Percentiles rank a stretch among this genome's conserved stretches.
These are phyloP conservation scores for Cryphonectria japonica DNA, from an alignment of 2,329 filamentous ascomycete species.

Conservation along the genomic window DNA sequence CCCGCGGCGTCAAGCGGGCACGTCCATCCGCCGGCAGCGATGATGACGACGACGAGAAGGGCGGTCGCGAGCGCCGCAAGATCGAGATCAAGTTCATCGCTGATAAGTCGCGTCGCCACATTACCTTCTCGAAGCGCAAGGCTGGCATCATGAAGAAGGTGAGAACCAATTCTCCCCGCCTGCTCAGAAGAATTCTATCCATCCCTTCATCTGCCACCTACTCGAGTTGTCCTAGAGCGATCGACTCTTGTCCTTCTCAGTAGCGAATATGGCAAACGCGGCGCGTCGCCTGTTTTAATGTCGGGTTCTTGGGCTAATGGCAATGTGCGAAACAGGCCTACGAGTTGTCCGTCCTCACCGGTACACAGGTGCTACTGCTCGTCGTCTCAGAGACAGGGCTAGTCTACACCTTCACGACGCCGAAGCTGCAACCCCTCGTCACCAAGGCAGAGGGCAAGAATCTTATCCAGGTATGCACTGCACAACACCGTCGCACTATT, in stretches of 20 bases:
- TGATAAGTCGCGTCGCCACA: slow-evolving; percentile 98
- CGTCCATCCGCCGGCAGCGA: slow-evolving; percentile 85
- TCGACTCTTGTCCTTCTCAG: too few relatives aligned
- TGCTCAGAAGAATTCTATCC: background rate
- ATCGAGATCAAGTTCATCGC: slow-evolving; percentile 99
- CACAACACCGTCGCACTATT: slow-evolving; percentile 25
- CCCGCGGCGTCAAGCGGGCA: slow-evolving; percentile 86
- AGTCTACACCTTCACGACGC: slow-evolving; percentile 97
- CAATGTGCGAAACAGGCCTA: slow-evolving; percentile 66
- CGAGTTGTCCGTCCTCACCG: slow-evolving; percentile 94
- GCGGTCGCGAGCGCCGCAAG: slow-evolving; percentile 96
- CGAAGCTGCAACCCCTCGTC: slow-evolving; percentile 95
- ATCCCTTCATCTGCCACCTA: background rate
- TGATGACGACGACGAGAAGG: slow-evolving; percentile 97
- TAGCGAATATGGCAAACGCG: background rate
- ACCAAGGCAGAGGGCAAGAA: slow-evolving; percentile 99
- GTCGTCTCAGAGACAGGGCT: slow-evolving; percentile 97
- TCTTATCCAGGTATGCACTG: slow-evolving; percentile 82
- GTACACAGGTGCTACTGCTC: slow-evolving; percentile 93
- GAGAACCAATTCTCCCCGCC: slow-evolving; percentile 7
- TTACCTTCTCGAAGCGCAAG: slow-evolving; percentile 99
- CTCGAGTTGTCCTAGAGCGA: background rate
- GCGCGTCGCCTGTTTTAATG: background rate
- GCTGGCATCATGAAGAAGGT: slow-evolving; percentile 99
- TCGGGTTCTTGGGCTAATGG: slow-evolving; percentile 18